Conservation (phyloP, 1,139 yeast genomes). For the Pneumocystis canis region DNA sequence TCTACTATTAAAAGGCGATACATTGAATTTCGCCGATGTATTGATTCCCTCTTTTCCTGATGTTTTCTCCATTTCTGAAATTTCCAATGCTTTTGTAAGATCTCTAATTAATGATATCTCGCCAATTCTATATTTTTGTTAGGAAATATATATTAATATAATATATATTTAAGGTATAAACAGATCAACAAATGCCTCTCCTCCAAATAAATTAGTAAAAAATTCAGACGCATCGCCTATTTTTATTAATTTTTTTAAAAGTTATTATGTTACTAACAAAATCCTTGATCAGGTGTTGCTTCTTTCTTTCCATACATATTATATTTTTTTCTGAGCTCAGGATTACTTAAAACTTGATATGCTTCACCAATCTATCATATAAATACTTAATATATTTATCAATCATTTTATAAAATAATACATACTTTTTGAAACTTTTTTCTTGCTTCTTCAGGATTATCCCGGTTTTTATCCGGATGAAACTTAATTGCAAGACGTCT, state of each 20-base stretch:
- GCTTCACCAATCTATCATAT: slow-evolving; percentile 49
- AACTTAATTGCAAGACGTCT: slow-evolving; percentile 47
- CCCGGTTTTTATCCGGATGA: slow-evolving; percentile 93
- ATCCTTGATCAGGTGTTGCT: slow-evolving; percentile 27
- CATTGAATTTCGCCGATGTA: background rate
- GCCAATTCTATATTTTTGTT: slow-evolving; percentile 40
- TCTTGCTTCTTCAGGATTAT: slow-evolving; percentile 16
- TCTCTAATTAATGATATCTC: slow-evolving; percentile 79
- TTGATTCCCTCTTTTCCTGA: slow-evolving; percentile 3
- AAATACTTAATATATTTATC: background rate
- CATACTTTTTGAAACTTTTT: background rate
- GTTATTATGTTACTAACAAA: background rate
- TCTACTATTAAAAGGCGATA: background rate
- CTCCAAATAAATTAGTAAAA: background rate
- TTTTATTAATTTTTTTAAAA: background rate
- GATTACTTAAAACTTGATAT: slow-evolving; percentile 70
- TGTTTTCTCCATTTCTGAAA: slow-evolving; percentile 66
- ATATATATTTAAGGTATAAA: background rate
- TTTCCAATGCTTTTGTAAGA: slow-evolving; percentile 54
- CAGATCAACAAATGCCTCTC: slow-evolving; percentile 1
- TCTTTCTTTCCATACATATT: slow-evolving; percentile 78
- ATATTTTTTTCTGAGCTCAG: slow-evolving; percentile 54
- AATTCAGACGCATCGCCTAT: background rate
- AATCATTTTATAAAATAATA: background rate
- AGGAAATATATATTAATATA: background rate